These are phyloP conservation scores for Candida namnaoensis DNA, from an alignment of 805 yeast species.

Conservation along the genomic window DNA sequence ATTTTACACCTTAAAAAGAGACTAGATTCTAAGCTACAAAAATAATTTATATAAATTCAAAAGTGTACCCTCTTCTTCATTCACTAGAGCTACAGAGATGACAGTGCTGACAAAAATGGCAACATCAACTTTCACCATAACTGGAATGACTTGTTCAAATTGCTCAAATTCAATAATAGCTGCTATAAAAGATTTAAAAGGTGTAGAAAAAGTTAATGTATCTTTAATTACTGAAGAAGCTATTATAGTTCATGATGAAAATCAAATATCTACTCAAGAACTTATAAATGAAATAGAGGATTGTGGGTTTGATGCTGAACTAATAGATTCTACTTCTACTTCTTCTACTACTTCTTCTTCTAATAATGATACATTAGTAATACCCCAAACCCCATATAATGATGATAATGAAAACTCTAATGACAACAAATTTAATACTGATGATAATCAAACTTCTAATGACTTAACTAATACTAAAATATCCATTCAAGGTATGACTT, in stretches of 20 bases:
- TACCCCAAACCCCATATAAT: too few relatives aligned
- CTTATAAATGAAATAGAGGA: slow-evolving; percentile 56
- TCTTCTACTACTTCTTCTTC: too few relatives aligned
- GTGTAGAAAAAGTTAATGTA: slow-evolving; percentile 49
- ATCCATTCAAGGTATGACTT: slow-evolving; percentile 69
- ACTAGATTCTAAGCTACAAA: too few relatives aligned
- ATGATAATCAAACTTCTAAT: too few relatives aligned
- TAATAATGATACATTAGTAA: too few relatives aligned
- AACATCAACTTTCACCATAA: slow-evolving; percentile 7
- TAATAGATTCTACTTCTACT: slow-evolving; percentile 7
- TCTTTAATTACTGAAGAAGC: slow-evolving; percentile 77
- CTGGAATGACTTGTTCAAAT: slow-evolving; percentile 89
- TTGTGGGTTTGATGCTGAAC: slow-evolving; percentile 57
- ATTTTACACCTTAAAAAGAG: too few relatives aligned
- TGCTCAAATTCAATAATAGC: slow-evolving; percentile 62
- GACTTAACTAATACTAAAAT: slow-evolving; percentile 1
- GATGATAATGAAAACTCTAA: too few relatives aligned
- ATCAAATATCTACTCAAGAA: slow-evolving; percentile 16
- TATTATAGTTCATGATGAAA: slow-evolving; percentile 35
- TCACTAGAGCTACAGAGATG: too few relatives aligned
- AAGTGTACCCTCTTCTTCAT: too few relatives aligned
- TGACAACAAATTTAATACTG: too few relatives aligned
- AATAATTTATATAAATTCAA: too few relatives aligned
- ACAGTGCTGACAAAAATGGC: too few relatives aligned
- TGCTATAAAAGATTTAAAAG: slow-evolving; percentile 38